A percentile compares a stretch with the other conserved stretches of the same genome.
These are phyloP conservation scores for Sporisorium iseilematis-ciliati DNA, from an alignment of 1,284 basidiomycete genomes.

Conservation along the genomic window DNA sequence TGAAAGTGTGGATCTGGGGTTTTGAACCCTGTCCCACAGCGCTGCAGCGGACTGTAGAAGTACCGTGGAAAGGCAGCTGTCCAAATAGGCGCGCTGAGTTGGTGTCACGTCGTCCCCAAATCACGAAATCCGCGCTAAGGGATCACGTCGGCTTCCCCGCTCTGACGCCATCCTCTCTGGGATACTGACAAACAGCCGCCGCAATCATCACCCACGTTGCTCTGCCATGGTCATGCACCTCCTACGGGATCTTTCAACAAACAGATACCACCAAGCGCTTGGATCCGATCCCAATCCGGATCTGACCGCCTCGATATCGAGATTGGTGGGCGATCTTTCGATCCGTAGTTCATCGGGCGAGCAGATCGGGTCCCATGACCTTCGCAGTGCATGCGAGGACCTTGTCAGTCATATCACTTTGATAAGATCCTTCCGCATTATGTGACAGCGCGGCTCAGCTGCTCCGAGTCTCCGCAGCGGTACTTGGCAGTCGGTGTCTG, in stretches of 20 bases:
- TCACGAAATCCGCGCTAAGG: conserved; percentile 40
- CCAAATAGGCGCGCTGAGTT: conserved; percentile 14
- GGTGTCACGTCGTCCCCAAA: conserved; percentile 22
- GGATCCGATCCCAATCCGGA: no score
- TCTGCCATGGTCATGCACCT: neutral
- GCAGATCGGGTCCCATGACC: conserved; percentile 8
- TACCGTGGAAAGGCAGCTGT: conserved; percentile 22
- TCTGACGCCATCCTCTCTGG: conserved; percentile 35
- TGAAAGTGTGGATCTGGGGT: conserved; percentile 12
- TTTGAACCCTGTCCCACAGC: conserved; percentile 9
- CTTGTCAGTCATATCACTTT: conserved; percentile 19
- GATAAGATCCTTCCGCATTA: conserved; percentile 37
- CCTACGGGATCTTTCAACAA: conserved; percentile 1
- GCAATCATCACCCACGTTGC: neutral
- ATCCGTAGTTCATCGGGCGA: neutral
- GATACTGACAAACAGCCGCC: neutral
- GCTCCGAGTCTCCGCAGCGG: neutral
- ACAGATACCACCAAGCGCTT: no score
- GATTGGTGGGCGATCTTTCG: neutral
- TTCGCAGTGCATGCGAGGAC: conserved; percentile 22
- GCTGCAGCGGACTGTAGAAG: neutral
- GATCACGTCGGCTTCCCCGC: conserved; percentile 29
- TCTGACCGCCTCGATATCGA: neutral
- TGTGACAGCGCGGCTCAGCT: conserved; percentile 13
- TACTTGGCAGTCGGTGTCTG: conserved; percentile 1